phyloP scores from a whole-genome alignment of 225 moss, liverwort and hornwort genomes.

The Polytrichum commune region DNA sequence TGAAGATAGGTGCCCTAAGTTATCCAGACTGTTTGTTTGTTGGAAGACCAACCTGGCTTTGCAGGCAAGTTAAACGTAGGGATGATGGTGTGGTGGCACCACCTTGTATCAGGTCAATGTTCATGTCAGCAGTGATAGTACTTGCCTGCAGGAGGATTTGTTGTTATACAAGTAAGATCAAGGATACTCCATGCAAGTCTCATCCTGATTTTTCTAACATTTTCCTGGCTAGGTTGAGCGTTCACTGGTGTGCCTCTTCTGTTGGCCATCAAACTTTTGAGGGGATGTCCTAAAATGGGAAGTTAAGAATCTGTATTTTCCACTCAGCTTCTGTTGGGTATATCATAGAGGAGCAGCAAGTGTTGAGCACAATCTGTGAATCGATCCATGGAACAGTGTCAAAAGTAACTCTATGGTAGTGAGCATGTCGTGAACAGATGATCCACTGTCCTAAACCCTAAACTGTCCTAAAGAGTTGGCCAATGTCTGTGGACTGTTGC shows the following conservation, averaged over 20 bases:
- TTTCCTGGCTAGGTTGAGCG: constrained; percentile 25
- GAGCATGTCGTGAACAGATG: no score
- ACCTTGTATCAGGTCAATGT: constrained; percentile 50
- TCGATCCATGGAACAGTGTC: neutral
- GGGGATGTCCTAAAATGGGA: constrained; percentile 22
- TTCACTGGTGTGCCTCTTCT: constrained; percentile 17
- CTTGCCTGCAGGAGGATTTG: constrained; percentile 35
- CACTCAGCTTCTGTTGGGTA: constrained; percentile 35
- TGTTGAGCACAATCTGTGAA: constrained; percentile 10
- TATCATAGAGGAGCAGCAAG: constrained; percentile 23
- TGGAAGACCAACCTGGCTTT: constrained; percentile 40
- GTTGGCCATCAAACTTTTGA: constrained; percentile 27
- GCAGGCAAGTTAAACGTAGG: constrained; percentile 41
- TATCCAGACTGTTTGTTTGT: constrained; percentile 51
- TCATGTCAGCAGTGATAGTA: constrained; percentile 39
- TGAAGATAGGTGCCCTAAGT: constrained; percentile 37
- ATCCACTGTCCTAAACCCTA: no score
- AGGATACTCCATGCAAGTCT: constrained; percentile 30
- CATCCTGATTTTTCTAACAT: constrained; percentile 29
- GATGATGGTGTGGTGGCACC: constrained; percentile 28
- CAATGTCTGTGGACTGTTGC: no score
- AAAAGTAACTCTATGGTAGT: no score
- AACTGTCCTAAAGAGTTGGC: no score
- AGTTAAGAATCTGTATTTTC: constrained; percentile 28
- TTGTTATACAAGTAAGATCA: constrained; percentile 19